Conservation (phyloP, 495 filamentous ascomycete genomes). For the Xylaria sp. region DNA sequence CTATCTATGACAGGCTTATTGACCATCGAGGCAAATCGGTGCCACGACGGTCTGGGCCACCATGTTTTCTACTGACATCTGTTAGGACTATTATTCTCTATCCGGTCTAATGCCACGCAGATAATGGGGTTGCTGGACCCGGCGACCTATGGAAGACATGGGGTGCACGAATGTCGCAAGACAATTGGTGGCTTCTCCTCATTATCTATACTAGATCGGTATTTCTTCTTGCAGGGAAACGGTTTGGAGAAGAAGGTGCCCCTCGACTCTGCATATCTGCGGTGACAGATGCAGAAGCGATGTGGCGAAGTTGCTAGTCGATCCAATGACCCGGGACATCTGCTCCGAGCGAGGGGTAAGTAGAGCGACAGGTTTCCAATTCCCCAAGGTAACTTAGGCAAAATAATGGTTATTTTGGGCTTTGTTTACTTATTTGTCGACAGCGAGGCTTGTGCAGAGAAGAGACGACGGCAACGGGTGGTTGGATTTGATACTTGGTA, state of each 20-base stretch:
- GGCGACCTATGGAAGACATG: background rate
- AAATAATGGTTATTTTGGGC: background rate
- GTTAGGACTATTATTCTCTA: background rate
- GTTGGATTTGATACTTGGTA: constrained; percentile 1
- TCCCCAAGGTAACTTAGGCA: background rate
- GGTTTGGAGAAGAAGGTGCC: constrained; percentile 6
- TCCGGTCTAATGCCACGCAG: background rate
- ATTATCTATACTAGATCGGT: background rate
- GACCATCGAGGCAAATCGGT: background rate
- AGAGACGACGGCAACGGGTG: background rate
- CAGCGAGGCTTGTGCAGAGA: background rate
- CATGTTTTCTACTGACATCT: background rate
- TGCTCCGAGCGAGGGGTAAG: constrained; percentile 18
- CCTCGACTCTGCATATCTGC: background rate
- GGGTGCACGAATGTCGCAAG: background rate
- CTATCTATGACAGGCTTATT: background rate
- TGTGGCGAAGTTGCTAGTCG: constrained; percentile 18
- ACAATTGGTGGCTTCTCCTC: constrained; percentile 14
- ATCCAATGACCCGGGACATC: constrained; percentile 16
- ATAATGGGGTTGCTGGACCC: background rate
- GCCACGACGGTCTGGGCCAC: background rate
- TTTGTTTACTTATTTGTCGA: background rate
- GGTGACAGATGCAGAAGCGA: background rate
- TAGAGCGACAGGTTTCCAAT: background rate
- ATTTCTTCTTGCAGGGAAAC: background rate